phyloP scores from a whole-genome alignment of 345 rosid genomes.

The Rhodamnia rubescens region DNA sequence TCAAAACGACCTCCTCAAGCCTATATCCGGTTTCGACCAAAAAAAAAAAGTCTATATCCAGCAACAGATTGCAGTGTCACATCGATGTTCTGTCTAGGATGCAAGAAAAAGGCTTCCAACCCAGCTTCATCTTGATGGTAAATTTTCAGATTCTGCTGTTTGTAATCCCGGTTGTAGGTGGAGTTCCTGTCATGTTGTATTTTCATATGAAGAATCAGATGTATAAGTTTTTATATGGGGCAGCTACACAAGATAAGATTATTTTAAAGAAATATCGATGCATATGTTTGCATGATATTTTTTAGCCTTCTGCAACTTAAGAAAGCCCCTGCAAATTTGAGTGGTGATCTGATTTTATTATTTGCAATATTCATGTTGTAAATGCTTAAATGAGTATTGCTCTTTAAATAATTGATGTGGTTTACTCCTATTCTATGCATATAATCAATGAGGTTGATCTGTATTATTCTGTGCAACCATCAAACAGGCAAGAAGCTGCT shows the following conservation, averaged over 20 bases:
- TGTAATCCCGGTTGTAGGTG: not conserved
- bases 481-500: conserved; percentile 73
- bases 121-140: not conserved
- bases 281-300: not conserved
- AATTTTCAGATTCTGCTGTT: not conserved
- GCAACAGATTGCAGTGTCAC: not conserved
- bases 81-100: not conserved
- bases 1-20: not conserved
- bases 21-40: not conserved
- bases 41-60: not conserved
- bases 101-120: not conserved
- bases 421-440: not conserved
- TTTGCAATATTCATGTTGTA: not conserved
- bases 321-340: not conserved
- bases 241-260: not conserved
- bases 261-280: not conserved
- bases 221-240: not conserved
- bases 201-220: not conserved
- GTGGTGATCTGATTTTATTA: not conserved
- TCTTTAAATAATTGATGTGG: not conserved
- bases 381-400: not conserved
- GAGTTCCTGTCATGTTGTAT: not conserved
- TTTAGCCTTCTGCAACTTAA: not conserved
- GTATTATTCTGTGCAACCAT: not conserved
- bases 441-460: not conserved